phyloP scores from a whole-genome alignment of 345 rosid species.

The Hypericum perforatum region DNA sequence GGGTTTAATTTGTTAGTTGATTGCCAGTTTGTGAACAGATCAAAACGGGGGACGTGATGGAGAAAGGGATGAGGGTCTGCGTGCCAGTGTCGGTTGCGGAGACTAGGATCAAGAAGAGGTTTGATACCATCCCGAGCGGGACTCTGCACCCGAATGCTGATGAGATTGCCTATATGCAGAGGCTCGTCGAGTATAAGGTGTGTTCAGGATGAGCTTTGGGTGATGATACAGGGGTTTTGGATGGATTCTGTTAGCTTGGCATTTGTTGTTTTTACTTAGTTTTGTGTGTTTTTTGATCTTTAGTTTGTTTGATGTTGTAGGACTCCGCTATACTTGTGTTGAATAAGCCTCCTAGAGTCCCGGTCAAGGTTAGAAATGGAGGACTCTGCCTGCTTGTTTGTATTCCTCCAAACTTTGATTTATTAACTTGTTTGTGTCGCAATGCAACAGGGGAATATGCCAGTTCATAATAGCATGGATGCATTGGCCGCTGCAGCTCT shows the following conservation, averaged over 20 bases:
- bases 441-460: constrained; percentile 53
- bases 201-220: background rate
- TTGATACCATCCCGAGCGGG: constrained; percentile 78
- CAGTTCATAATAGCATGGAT: constrained; percentile 93
- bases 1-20: constrained; percentile 26
- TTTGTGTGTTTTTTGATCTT: background rate
- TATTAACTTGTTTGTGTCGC: constrained; percentile 1
- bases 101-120: constrained; percentile 63
- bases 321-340: constrained; percentile 75
- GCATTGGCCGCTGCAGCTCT: constrained; percentile 91
- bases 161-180: constrained; percentile 74
- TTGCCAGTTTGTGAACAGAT: constrained; percentile 43
- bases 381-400: background rate
- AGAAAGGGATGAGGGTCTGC: constrained; percentile 50
- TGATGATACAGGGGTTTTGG: no score
- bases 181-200: constrained; percentile 88
- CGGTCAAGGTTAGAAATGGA: constrained; percentile 55
- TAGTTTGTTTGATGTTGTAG: constrained; percentile 26
- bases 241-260: no score
- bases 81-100: constrained; percentile 72
- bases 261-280: background rate
- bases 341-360: constrained; percentile 83
- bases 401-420: background rate
- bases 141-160: constrained; percentile 86
- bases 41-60: constrained; percentile 58